These are phyloP conservation scores for Coelastrella sp. DNA, from an alignment of 139 green algal species.

Conservation along the genomic window DNA sequence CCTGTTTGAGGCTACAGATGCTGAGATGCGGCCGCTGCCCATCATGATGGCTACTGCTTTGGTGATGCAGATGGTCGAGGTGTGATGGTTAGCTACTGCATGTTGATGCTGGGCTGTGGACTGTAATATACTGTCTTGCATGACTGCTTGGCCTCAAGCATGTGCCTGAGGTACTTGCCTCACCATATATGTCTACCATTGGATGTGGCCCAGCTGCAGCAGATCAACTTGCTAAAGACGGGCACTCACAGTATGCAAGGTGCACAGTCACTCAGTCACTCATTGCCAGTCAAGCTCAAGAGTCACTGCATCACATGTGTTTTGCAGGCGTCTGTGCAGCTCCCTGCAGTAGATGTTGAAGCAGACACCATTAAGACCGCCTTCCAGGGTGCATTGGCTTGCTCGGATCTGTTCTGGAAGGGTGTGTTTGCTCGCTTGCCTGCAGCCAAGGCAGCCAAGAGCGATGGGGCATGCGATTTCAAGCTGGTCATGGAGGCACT, in stretches of 20 bases:
- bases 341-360: slow-evolving; percentile 51
- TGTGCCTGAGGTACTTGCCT: too few relatives aligned
- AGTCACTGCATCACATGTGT: too few relatives aligned
- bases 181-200: too few relatives aligned
- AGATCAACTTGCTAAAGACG: too few relatives aligned
- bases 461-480: slow-evolving; percentile 66
- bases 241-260: too few relatives aligned
- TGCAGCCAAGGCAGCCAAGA: slow-evolving; percentile 53
- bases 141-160: too few relatives aligned
- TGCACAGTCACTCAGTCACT: too few relatives aligned
- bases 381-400: slow-evolving; percentile 56
- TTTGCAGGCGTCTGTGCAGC: slow-evolving; percentile 29
- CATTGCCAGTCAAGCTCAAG: too few relatives aligned
- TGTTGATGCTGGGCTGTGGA: too few relatives aligned
- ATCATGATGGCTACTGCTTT: slow-evolving; percentile 76
- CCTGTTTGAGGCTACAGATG: slow-evolving; percentile 37
- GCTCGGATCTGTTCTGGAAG: slow-evolving; percentile 37
- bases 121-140: too few relatives aligned
- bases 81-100: too few relatives aligned
- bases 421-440: slow-evolving; percentile 62
- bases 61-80: slow-evolving; percentile 84
- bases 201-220: too few relatives aligned
- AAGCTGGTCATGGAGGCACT: slow-evolving; percentile 69
- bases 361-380: slow-evolving; percentile 33
- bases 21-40: slow-evolving; percentile 4